Conservation (phyloP, 768 basidiomycete species). For the Kwoniella bestiolae region DNA sequence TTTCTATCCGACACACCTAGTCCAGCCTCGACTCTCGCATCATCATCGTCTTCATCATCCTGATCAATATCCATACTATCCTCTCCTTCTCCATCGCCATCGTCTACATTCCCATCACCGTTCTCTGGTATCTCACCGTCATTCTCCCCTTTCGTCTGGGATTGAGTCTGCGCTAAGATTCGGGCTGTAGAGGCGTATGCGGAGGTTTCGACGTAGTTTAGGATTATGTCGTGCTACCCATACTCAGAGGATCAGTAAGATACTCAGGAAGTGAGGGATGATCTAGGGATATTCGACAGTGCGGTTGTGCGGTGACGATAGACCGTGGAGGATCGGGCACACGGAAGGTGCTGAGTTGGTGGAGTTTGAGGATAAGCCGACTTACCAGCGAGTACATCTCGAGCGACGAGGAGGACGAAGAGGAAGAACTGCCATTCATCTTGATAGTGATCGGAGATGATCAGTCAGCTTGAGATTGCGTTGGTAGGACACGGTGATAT, state of each 20-base stretch:
- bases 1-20: not conserved
- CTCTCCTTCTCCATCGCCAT: constrained; percentile 7
- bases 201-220: constrained; percentile 44
- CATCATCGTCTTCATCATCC: constrained; percentile 15
- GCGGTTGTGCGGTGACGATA: not conserved
- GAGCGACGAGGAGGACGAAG: not conserved
- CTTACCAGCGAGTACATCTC: not conserved
- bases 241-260: not conserved
- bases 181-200: constrained; percentile 46
- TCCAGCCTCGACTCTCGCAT: constrained; percentile 9
- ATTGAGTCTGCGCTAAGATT: constrained; percentile 14
- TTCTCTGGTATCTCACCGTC: not conserved
- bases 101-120: not conserved
- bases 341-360: not conserved
- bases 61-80: constrained; percentile 31
- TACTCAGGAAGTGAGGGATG: not conserved
- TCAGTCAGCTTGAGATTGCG: not conserved
- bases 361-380: not conserved
- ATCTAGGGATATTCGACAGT: too few relatives aligned
- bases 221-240: constrained; percentile 44
- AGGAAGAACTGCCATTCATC: constrained; percentile 4
- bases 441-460: not conserved
- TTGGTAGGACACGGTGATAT: too few relatives aligned
- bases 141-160: constrained; percentile 3
- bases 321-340: not conserved